These are phyloP conservation scores for Astraeus odoratus DNA, from an alignment of 768 basidiomycete species.

Conservation along the genomic window DNA sequence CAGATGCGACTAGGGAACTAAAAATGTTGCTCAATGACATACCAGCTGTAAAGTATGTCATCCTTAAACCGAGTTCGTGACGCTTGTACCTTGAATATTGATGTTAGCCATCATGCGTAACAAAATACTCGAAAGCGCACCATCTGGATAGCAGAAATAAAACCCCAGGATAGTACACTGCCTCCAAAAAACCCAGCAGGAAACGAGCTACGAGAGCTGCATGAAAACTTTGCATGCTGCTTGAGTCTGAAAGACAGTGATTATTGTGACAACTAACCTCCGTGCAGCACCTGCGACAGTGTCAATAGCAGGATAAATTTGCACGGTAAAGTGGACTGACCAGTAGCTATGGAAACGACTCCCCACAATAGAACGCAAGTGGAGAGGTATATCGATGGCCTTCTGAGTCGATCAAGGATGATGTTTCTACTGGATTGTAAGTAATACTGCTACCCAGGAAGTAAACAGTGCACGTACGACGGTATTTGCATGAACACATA, in stretches of 20 bases:
- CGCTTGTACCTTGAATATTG: slow-evolving; percentile 48
- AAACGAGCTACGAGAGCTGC: slow-evolving; percentile 59
- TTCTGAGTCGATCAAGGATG: slow-evolving; percentile 54
- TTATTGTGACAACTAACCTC: background rate
- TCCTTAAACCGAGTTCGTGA: slow-evolving; percentile 59
- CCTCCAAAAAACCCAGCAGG: slow-evolving; percentile 62
- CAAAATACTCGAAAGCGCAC: too few species aligned
- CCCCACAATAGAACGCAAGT: slow-evolving; percentile 65
- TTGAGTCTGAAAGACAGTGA: background rate
- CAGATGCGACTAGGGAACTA: slow-evolving; percentile 71
- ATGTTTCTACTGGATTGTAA: slow-evolving; percentile 41
- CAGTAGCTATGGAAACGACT: slow-evolving; percentile 43
- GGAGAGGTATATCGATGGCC: slow-evolving; percentile 59
- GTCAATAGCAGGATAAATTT: background rate
- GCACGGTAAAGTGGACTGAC: slow-evolving; percentile 18
- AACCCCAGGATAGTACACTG: slow-evolving; percentile 59
- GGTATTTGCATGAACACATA: background rate
- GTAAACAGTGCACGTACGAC: background rate
- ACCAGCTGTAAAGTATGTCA: slow-evolving; percentile 61
- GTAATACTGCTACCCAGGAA: background rate
- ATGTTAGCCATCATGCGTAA: too few species aligned
- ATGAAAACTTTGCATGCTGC: slow-evolving; percentile 35
- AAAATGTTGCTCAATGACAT: slow-evolving; percentile 75
- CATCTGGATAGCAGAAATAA: slow-evolving; percentile 51
- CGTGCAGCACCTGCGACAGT: slow-evolving; percentile 30